Evolutionary conservation across 192 early-diverging fungal species (phyloP), one percentile per base, ranked within the genome.

Genomic region (Irineochytrium annulatum): DNA sequence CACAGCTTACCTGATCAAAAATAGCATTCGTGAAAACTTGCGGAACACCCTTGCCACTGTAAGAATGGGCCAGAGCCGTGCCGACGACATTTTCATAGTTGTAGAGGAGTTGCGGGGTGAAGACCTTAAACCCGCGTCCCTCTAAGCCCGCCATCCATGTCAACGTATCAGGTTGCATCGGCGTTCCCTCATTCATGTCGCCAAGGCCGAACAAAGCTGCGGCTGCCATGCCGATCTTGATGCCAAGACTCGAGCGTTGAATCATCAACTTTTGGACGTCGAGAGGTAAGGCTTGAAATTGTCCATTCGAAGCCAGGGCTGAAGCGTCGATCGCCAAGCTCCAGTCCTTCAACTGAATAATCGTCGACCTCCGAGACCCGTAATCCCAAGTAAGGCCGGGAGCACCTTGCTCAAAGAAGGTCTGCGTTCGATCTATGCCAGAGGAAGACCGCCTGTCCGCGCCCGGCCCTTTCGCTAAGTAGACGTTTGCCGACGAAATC

Each of bases 71-170:
- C 20, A 79, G 62, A 0, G 71, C 77, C 0, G 77, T 76, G 8
- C 75, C 77, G 26, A 79, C 52, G 1, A 58, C 74, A 59, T 76
- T 72, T 48, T 79, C 77, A 56, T 76, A 79, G 16, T 57, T 63
- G 43, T 61, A 70, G 5, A 74, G 57, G 32, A 79, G 34, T n/a
- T 48, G 37, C 0, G 77, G 74, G 0, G 69, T 60, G 49, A 79
- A 71, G 22, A 79, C 75, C 17, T 64, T 60, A 49, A 58, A 76
- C 0, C 74, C 77, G 19, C 55, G 52, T 16, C 54, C 48, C 59
- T 79, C 65, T 57, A 77, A 34, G 8, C 35, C 53, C 17, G 65
- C 59, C 68, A 79, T 41, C 77, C 77, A 79, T 8, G 44, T 3
- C 45, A 78, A 37, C 27, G 57, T 28, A 19, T 67, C 69, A 22